These are phyloP conservation scores for Nelumbo lutea DNA, from an alignment of 164 flowering plant genomes.

Conservation along the genomic window DNA sequence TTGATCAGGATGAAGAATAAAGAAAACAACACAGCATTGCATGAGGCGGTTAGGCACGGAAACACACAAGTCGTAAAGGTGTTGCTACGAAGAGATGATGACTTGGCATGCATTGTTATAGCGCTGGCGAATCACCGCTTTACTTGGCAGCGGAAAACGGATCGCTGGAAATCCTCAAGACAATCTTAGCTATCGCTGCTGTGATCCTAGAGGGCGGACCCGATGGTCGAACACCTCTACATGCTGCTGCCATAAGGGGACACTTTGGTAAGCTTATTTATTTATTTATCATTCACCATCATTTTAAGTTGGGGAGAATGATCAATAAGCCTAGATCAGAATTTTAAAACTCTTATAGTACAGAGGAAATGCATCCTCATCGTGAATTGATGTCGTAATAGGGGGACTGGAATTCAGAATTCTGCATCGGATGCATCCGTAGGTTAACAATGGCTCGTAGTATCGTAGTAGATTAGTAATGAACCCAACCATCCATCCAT, in stretches of 20 bases:
- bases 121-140: not conserved
- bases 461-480: too few species aligned
- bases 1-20: conserved; percentile 1
- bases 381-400: too few species aligned
- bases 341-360: too few species aligned
- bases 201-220: not conserved
- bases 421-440: too few species aligned
- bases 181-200: not conserved
- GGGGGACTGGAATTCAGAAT: too few species aligned
- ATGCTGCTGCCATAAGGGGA: not conserved
- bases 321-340: too few species aligned
- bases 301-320: too few species aligned
- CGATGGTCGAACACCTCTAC: not conserved
- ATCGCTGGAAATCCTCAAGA: not conserved
- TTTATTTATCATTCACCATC: too few species aligned
- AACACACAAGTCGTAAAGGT: not conserved
- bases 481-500: too few species aligned
- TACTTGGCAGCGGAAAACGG: conserved; percentile 6
- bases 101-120: not conserved
- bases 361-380: too few species aligned
- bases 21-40: conserved; percentile 8
- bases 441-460: too few species aligned
- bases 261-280: too few species aligned
- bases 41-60: conserved; percentile 6
- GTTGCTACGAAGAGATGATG: not conserved